Percentiles rank a stretch among this genome's conserved stretches.
phyloP scores from a whole-genome alignment of 768 basidiomycete genomes.

The Symmetrospora coprosmae region DNA sequence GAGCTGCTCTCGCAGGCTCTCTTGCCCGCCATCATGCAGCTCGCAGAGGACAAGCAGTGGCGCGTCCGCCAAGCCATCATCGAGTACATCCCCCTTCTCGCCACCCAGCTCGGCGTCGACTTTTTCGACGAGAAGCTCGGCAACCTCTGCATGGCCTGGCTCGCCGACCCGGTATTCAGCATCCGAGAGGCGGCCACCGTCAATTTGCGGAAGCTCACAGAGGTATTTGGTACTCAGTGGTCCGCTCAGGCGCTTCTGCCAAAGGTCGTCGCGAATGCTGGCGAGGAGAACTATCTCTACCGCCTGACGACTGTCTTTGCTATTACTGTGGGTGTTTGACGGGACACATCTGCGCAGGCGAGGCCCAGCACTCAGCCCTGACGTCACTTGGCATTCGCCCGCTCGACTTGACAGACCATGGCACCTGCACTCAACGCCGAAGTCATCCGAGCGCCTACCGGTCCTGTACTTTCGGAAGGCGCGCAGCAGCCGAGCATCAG shows the following conservation, averaged over 20 bases:
- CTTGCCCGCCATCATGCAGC: constrained; percentile 88
- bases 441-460: constrained; percentile 46
- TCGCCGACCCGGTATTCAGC: constrained; percentile 94
- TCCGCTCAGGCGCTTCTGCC: constrained; percentile 84
- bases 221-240: constrained; percentile 98
- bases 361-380: background rate
- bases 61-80: constrained; percentile 98
- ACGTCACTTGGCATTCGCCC: background rate
- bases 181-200: constrained; percentile 96
- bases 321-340: constrained; percentile 59
- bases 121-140: constrained; percentile 98
- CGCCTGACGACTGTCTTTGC: constrained; percentile 98
- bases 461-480: background rate
- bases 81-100: constrained; percentile 94
- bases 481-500: constrained; percentile 52
- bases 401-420: constrained; percentile 63
- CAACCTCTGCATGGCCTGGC: constrained; percentile 96
- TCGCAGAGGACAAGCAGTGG: constrained; percentile 99
- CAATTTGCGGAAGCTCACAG: constrained; percentile 90
- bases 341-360: background rate
- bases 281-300: constrained; percentile 90
- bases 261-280: constrained; percentile 91
- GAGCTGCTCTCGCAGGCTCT: constrained; percentile 85
- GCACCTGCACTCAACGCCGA: constrained; percentile 72
- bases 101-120: constrained; percentile 86